These are phyloP conservation scores for Castanea crenata DNA, from an alignment of 306 rosid genomes.

Conservation along the genomic window DNA sequence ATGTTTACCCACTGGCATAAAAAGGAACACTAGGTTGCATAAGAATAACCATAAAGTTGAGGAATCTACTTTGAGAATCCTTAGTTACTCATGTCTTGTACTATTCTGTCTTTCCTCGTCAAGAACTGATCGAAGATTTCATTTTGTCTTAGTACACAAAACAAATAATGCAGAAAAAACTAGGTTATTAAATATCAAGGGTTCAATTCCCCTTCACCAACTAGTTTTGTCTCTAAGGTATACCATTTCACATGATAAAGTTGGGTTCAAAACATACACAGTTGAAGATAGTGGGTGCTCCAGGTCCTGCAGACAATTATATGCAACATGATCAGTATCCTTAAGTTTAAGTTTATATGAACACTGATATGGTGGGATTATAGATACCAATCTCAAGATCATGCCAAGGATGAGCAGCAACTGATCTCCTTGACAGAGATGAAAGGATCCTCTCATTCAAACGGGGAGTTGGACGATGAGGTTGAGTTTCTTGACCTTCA, in stretches of 20 bases:
- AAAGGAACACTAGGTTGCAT: background rate
- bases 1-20: background rate
- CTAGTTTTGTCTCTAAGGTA: background rate
- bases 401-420: conserved; percentile 99
- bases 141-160: background rate
- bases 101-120: background rate
- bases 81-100: background rate
- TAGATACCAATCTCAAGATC: conserved; percentile 92
- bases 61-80: too few species aligned
- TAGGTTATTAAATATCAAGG: background rate
- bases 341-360: background rate
- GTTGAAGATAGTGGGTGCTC: conserved; percentile 73
- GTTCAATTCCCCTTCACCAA: background rate
- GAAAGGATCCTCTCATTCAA: conserved; percentile 96
- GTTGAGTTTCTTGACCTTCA: background rate
- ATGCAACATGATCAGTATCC: conserved; percentile 23
- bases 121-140: background rate
- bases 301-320: conserved; percentile 65
- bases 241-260: conserved; percentile 2
- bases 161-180: background rate
- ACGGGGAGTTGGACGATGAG: conserved; percentile 40
- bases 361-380: background rate
- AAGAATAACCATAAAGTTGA: too few species aligned
- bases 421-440: conserved; percentile 82
- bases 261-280: conserved; percentile 46